Evolutionary conservation across 192 early-diverging fungal genomes (phyloP).

Genomic region (Umbelopsis sp.): DNA sequence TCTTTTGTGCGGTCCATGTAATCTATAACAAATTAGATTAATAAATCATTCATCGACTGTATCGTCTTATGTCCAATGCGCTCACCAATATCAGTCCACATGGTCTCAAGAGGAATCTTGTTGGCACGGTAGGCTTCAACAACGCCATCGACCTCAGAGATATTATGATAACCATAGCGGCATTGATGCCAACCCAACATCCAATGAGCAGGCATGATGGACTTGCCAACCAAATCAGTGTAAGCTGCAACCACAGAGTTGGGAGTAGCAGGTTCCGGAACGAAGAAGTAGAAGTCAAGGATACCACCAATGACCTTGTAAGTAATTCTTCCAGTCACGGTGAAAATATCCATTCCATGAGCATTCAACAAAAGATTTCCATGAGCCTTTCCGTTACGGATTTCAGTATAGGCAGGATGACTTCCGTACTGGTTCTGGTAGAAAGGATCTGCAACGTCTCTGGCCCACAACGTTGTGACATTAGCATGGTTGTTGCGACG

Average conservation of each 20-base stretch:
- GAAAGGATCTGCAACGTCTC: conserved; percentile 36
- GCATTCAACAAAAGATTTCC: conserved; percentile 59
- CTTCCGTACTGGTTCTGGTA: conserved; percentile 64
- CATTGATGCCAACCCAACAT: conserved; percentile 38
- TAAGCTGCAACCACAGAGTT: conserved; percentile 53
- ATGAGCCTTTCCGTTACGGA: conserved; percentile 52
- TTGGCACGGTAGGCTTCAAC: conserved; percentile 55
- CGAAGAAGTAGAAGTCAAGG: conserved; percentile 66
- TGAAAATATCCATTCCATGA: conserved; percentile 70
- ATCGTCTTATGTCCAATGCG: not conserved
- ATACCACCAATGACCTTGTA: conserved; percentile 69
- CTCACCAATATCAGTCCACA: conserved; percentile 71
- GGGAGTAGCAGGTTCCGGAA: conserved; percentile 42
- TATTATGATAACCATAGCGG: conserved; percentile 54
- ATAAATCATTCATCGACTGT: not conserved
- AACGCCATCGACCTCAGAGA: conserved; percentile 54
- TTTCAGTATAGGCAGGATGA: conserved; percentile 67
- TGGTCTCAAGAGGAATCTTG: conserved; percentile 61
- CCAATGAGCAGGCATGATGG: conserved; percentile 47
- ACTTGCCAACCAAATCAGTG: conserved; percentile 64
- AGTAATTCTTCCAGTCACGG: conserved; percentile 44
- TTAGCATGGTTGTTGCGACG: conserved; percentile 37
- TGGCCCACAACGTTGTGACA: conserved; percentile 17
- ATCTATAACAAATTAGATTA: conserved; percentile 45
- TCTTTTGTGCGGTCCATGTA: conserved; percentile 67